Base-by-base conservation (phyloP, 1,139 yeast genomes). In the Pneumocystis wakefieldiae region DNA sequence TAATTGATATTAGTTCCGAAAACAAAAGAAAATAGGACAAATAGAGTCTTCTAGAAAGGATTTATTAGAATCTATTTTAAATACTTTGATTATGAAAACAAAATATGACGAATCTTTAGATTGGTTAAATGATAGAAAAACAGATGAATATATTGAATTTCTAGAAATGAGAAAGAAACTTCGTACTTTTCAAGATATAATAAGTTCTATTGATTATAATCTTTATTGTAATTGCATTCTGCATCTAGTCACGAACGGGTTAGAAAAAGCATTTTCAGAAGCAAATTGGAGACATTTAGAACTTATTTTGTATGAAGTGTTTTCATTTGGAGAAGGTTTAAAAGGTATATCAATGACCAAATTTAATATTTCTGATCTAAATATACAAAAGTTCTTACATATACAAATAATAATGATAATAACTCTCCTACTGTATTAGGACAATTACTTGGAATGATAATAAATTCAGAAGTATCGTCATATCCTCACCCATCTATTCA, bases 251-350 rank as follows among this genome's bases (percentile, higher is more conserved):
- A 81, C 83, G 67, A 80, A 80, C 66, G 81, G 86, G 41, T 71
- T 86, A 67, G 60, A 68, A 63, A 63, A 66, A 64, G 64, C 64
- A 42, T 24, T 64, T 60, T 36, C 24, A 67, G 70, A 63, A 57
- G 70, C 73, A 24, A 81, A 83, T 67, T 91, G 97, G 97, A 82
- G 88, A 70, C 83, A 81, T 55, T 78, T 88, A 39, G 99, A 94
- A 74, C 78, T 94, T 67, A 97, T 97, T 1, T 76, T 94, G 62
- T 90, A 78, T 71, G 94, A 91, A 73, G 78, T 92, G 70, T 81
- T 83, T 65, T 85, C 84, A 67, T 84, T 85, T 68, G 85, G 91
- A 64, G 98, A 91, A 67, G 82, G 87, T 64, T 78, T 91, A 66
- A 83, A 88, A 73, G 62, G 63, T 17, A 57, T 62, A n/a, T 60